phyloP scores from a whole-genome alignment of 2,329 filamentous ascomycete species.

The Sclerotiophoma versabilis region DNA sequence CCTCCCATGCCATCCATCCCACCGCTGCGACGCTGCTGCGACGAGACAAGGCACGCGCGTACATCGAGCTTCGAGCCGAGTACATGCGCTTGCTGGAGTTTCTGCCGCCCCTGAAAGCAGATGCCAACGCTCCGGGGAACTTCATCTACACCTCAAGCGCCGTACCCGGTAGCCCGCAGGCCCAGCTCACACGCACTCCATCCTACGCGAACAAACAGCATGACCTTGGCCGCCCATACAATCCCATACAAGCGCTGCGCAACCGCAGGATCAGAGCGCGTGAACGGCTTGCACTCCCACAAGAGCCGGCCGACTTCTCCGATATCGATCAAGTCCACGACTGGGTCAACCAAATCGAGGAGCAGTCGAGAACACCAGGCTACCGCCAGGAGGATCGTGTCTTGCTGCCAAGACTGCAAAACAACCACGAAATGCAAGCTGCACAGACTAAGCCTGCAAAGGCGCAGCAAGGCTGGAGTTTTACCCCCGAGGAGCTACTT shows the following conservation, averaged over 20 bases:
- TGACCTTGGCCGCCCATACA: constrained; percentile 75
- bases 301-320: constrained; percentile 77
- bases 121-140: constrained; percentile 52
- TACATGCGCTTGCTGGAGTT: constrained; percentile 81
- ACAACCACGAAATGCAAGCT: constrained; percentile 32
- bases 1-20: constrained; percentile 64
- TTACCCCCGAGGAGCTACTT: constrained; percentile 82
- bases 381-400: constrained; percentile 50
- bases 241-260: constrained; percentile 89
- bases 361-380: constrained; percentile 48
- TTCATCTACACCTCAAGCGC: constrained; percentile 49
- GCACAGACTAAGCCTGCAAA: constrained; percentile 67
- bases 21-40: constrained; percentile 81
- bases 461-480: constrained; percentile 83
- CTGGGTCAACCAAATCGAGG: constrained; percentile 77
- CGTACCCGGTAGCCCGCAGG: constrained; percentile 51
- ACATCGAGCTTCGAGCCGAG: constrained; percentile 85
- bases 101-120: constrained; percentile 73
- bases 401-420: constrained; percentile 41
- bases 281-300: constrained; percentile 76
- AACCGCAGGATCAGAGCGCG: constrained; percentile 86
- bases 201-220: constrained; percentile 48
- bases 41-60: constrained; percentile 82
- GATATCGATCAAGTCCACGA: constrained; percentile 73
- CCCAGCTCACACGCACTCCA: constrained; percentile 49